Conservation (phyloP, 768 basidiomycete genomes). For the Panus rudis region DNA sequence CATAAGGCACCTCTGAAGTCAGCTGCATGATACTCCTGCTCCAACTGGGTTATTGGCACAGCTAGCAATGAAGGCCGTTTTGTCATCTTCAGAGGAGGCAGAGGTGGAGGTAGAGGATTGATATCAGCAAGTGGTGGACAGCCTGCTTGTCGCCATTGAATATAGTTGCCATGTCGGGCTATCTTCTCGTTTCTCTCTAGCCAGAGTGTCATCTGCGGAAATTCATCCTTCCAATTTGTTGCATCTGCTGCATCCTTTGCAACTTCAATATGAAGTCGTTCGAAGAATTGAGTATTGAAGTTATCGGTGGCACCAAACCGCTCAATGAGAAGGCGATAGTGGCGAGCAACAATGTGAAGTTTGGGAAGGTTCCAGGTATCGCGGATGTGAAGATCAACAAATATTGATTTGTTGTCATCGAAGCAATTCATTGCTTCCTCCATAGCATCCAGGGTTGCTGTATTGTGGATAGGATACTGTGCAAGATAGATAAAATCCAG, state of each 20-base stretch:
- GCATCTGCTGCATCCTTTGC: conserved; percentile 6
- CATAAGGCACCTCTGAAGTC: conserved; percentile 22
- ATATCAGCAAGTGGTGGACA: background rate
- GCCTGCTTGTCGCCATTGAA: conserved; percentile 16
- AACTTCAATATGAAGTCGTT: conserved; percentile 8
- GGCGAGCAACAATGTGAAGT: conserved; percentile 13
- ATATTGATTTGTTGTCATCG: conserved; percentile 15
- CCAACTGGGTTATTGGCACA: conserved; percentile 17
- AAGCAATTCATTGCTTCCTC: conserved; percentile 10
- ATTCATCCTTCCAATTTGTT: conserved; percentile 18
- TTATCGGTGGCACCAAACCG: conserved; percentile 15
- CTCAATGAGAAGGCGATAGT: conserved; percentile 13
- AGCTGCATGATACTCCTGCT: conserved; percentile 20
- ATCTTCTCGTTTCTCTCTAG: conserved; percentile 29
- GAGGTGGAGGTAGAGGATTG: conserved; percentile 7
- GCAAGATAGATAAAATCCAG: conserved; percentile 21
- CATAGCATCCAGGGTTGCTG: conserved; percentile 5
- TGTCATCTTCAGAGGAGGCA: conserved; percentile 17
- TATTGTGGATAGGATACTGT: conserved; percentile 14
- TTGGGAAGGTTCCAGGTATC: conserved; percentile 18
- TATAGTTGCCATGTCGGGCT: conserved; percentile 15
- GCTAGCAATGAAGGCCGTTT: conserved; percentile 18
- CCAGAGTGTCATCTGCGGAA: conserved; percentile 33
- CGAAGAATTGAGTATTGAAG: conserved; percentile 15
- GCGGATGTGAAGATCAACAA: conserved; percentile 15